Base-by-base conservation (phyloP, 2,329 filamentous ascomycete species). In the Didymella arachidicola region DNA sequence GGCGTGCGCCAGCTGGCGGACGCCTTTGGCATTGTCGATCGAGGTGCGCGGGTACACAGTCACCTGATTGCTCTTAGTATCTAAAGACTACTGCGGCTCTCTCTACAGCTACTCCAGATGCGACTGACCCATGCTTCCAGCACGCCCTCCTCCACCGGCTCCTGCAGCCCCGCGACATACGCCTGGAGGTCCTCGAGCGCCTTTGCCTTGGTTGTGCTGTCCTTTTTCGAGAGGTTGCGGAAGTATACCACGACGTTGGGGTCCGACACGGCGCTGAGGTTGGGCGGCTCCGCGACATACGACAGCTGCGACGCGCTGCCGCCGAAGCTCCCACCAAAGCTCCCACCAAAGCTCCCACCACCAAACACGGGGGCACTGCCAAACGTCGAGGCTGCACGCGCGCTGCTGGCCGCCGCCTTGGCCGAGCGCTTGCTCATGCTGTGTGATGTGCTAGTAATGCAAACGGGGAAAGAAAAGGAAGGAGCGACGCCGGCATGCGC, bases 211-310 rank as follows among this genome's bases (percentile, higher is more conserved):
- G 95, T 99, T 11, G 88, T 96, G 70, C 89, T 89, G 79, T 97
- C 94, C 78, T 95, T 96, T 80, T 98, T 99, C 49, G 89, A 84
- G 3, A 97, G 79, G 68, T 96, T 97, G 78, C 97, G 96, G 80
- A 97, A 92, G n/a, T 89, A 87, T 14, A 98, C 93, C 36, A 94
- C 87, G 36, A 94, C 83, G 71, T 95, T 90, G 7, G 93, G 85
- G 68, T 97, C 89, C 43, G 88, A 89, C 59, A 99, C 87, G 42
- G 80, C 81, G 32, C 88, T 87, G 66, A 97, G 86, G 70, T 97
- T 90, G 46, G 91, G 91, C 10, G 92, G 91, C 70, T 96, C 93
- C 52, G 90, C 84, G 51, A 98, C 86, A 79, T 97, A 97, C 43
- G 93, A 97, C 38, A 99, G 83, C 43, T 81, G 80, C n/a, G 87